Evolutionary conservation across 495 filamentous ascomycete species (phyloP), one percentile per base, ranked within the genome.

Genomic region (Hyaloscypha variabilis): DNA sequence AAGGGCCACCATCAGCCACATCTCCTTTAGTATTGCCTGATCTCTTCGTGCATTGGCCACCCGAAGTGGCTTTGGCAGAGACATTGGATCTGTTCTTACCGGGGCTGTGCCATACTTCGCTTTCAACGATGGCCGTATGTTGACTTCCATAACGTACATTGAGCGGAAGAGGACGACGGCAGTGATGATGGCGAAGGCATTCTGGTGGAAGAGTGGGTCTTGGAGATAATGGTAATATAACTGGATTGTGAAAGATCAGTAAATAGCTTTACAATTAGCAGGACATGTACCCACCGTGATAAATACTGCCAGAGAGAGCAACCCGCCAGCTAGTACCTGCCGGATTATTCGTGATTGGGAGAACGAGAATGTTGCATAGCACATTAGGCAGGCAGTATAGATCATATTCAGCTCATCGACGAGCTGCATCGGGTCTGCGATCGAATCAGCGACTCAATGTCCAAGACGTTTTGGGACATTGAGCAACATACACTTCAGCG

Each of bases 381-480:
- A 88, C 90, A 97, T 96, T n/a, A 97, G 76, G 68, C 90, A 96
- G 8, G 94, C 96, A 1, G 94, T 97, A 74, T 99, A 98, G 30
- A 99, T 97, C 95, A 98, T 98, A 65, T 89, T 91, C 28, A 97
- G 84, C 77, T 99, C 95, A 72, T 99, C 95, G 36, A 97, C 90
- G 19, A 98, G 86, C 73, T 99, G 95, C 95, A 97, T 97, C 2
- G 93, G 92, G 77, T 99, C 93, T 97, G 74, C 61, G 59, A 21
- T 39, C 26, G 58, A 49, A 73, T 70, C 24, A 64, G 34, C 51
- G 58, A 66, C 31, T 55, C 28, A 42, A 64, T 65, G 49, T 39
- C 57, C 73, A 30, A 63, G 29, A 29, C 34, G 10, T 24, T 25
- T 25, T 60, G 2, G 19, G 52, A 6, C 46, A 25, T 29, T 23